Base-by-base conservation (phyloP, 208 protist genomes). In the Acanthamoeba castellanii region DNA sequence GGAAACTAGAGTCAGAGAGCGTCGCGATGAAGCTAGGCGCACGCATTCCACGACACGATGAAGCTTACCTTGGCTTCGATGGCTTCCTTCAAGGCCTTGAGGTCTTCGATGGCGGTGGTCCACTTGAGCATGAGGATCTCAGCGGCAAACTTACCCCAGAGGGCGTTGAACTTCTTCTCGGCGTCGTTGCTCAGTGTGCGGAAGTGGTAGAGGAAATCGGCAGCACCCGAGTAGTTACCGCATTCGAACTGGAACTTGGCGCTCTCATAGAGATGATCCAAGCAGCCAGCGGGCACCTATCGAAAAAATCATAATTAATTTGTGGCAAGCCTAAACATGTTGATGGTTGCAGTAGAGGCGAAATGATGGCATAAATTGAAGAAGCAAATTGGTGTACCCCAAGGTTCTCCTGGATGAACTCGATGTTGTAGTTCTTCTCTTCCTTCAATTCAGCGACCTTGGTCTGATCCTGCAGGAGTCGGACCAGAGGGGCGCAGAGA, bases 101-200 rank as follows among this genome's bases (percentile, higher is more conserved):
- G 93, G 64, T 97, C 96, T 68, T 96, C 95, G 2, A 96, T 66
- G 27, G 97, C 97, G 30, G 25, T 50, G n/a, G 96, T 92, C 97
- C 97, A 98, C 76, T 98, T 97, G 16, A 94, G 90, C 50, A 55
- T 93, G 4, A 98, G 90, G 76, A 98, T 98, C 61, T 97, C 97
- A 18, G 93, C 66, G 32, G 96, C 97, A 22, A 98, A 94, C 85
- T 98, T 98, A 95, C 97, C 97, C 97, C 97, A 98, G 13, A 97
- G 85, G 6, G 97, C 97, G 42, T 78, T 95, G 55, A 97, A 85
- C 30, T 55, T 85, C 61, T 97, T 96, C 8, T 97, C 94, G 16
- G 52, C 20, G 47, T 97, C 94, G 57, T 91, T 91, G 66, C 95
- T 95, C 6, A 98, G 74, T n/a, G 95, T 87, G 74, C 85, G 37